Base-by-base conservation (phyloP, 345 rosid species). In the Populus ilicifolia region DNA sequence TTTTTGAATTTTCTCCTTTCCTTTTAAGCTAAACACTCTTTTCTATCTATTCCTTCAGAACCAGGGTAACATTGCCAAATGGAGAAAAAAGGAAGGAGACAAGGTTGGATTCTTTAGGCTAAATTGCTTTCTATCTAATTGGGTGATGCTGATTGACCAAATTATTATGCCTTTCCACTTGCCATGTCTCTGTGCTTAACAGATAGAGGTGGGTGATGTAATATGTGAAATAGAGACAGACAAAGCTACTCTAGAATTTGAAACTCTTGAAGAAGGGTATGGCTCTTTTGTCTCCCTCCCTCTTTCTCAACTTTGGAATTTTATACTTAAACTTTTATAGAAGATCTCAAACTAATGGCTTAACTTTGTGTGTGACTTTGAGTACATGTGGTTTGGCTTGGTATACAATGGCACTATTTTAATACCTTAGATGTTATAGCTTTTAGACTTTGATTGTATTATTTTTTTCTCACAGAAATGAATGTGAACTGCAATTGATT, bases 181-280 rank as follows among this genome's bases (percentile, higher is more conserved):
- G 59, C 75, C 56, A n/a, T 75, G 14, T 41, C 82, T 39, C 38
- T 76, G 75, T 70, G 56, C 80, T 77, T 78, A 70, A 84, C 97
- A 95, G 99, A 93, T 95, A 84, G 99, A 92, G 87, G 97, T 93
- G 79, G 99, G 98, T 20, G 98, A 95, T 81, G 86, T 95, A 73
- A 87, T 95, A 75, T 93, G 99, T 85, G 98, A 95, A 91, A 95
- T 93, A 84, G 97, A 95, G 94, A 93, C 98, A 14, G 99, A 95
- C 85, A 95, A 95, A 87, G 98, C 99, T 4, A 95, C 99, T 67
- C 89, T 95, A 77, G 99, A 95, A 88, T 93, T 91, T 78, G 98
- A 95, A 86, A 36, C 92, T 86, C 97, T 93, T 70, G 99, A 95
- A 86, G 99, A 95, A 84, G 96, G 99, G 99, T 93, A 90, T 81